Base-by-base conservation (phyloP, 805 yeast genomes). In the Candida multigemmis region DNA sequence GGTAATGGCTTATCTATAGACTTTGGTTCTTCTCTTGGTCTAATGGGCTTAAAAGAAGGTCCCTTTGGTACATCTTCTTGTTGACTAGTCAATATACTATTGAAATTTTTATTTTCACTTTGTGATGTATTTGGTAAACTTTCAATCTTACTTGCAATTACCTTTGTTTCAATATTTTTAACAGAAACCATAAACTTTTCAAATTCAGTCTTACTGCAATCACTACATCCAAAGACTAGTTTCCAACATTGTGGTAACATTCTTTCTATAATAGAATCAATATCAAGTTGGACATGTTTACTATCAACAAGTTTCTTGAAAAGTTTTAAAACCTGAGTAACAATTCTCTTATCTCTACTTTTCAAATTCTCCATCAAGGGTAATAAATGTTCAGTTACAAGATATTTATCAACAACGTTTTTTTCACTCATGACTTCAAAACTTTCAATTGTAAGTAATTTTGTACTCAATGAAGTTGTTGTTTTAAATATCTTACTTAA, bases 381-480 rank as follows among this genome's bases (percentile, higher is more conserved):
- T n/a, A 91, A 53, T 20, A 91, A 60, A 29, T 79, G 83, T 25
- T 89, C 96, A 19, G 66, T 64, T 18, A 86, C 71, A 2, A 81
- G 71, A 28, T 72, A 68, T 37, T 73, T 74, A 40, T 87, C 95
- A 28, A 86, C 64, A 5, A 74, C 67, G 34, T 75, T 74, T 12
- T 65, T 58, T 12, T 61, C 67, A 11, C 82, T 67, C 41, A 86
- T 53, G 24, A 56, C 44, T 9, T 69, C 63, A 40, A 86, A 75
- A 1, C 82, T 65, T 12, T 64, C 56, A 13, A 85, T 61, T 2
- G 91, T 71, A 10, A 72, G 65, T 11, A 79, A 58, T 43, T 91
- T 89, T 15, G 91, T 80, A 4, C 81, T 74, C 18, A 87, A 60
- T 16, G 91, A 74, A 0, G 87, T 83, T 1, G 98, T 91, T 23